These are phyloP conservation scores for Solanum pimpinellifolium DNA, from an alignment of 257 asterid species.

Conservation along the genomic window DNA sequence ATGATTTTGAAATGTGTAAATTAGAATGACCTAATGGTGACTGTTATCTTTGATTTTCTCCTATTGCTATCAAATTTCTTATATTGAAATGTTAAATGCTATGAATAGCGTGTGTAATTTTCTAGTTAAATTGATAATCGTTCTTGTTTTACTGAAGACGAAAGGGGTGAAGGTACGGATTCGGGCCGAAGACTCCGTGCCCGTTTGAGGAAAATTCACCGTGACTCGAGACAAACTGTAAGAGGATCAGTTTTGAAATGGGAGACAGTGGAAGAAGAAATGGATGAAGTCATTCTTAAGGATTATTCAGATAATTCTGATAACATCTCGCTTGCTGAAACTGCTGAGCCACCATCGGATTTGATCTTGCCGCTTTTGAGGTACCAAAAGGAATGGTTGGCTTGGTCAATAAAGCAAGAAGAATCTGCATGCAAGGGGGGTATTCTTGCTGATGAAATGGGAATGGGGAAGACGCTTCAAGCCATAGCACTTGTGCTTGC, in stretches of 20 bases:
- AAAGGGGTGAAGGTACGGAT: neutral
- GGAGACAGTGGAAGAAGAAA: slow-evolving; percentile 57
- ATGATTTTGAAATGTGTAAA: neutral
- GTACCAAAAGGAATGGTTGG: slow-evolving; percentile 88
- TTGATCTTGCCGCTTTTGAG: slow-evolving; percentile 63
- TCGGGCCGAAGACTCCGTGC: neutral
- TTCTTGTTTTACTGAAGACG: neutral
- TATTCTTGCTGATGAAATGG: slow-evolving; percentile 95
- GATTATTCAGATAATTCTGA: slow-evolving; percentile 31
- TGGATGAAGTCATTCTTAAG: slow-evolving; percentile 42
- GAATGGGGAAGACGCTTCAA: slow-evolving; percentile 91
- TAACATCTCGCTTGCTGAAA: slow-evolving; percentile 37
- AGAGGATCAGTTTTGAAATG: slow-evolving; percentile 25
- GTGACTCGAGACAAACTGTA: neutral
- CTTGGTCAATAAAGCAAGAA: slow-evolving; percentile 87
- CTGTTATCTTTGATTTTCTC: neutral
- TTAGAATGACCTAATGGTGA: neutral
- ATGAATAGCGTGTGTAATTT: neutral
- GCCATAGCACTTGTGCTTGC: slow-evolving; percentile 88
- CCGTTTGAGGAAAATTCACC: too few species aligned
- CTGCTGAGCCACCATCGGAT: slow-evolving; percentile 56
- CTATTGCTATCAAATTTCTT: neutral
- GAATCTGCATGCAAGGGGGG: slow-evolving; percentile 53
- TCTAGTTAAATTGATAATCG: neutral
- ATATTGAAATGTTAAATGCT: neutral